Base-by-base conservation (phyloP, 208 protist species). In the Leishmania major region DNA sequence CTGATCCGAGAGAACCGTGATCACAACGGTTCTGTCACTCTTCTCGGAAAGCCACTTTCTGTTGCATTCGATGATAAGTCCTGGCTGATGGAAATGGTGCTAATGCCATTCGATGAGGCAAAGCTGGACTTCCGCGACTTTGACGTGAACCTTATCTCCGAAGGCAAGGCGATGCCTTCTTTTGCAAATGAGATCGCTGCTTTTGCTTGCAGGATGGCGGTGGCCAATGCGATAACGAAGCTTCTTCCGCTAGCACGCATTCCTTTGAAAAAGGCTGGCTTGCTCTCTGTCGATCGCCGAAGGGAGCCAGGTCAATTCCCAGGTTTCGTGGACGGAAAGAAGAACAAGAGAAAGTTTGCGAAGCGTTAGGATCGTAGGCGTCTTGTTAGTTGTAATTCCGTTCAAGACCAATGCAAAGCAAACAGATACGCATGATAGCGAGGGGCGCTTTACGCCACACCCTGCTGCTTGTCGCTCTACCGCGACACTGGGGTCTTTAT, bases 101-200 rank as follows among this genome's bases (percentile, higher is more conserved):
- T 98, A 49, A 94, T 94, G 90, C 93, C 93, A 7, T 98, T 98
- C 86, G 95, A 98, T 71, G 95, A 98, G 79, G 95, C 93, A 6
- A 93, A 90, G 35, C 86, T 98, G 35, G 84, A 96, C 66, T 96
- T 92, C 62, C 89, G 87, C 72, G 95, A 98, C 71, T 98, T 98
- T 83, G 95, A 98, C 77, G 90, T 96, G 5, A 93, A 92, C 49
- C 90, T 98, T 73, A 84, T 96, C 40, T 91, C 90, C 8, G 93
- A 98, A 75, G 93, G 93, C 37, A 94, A 96, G 75, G 92, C 93
- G 28, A 94, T 93, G 88, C 95, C 93, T 43, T 96, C 92, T 43
- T 87, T 96, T 43, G 95, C 92, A 15, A 96, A 97, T 71, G 92
- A 96, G 35, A 95, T 97, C 82, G 93, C 93, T 0, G 91, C 92